phyloP scores from a whole-genome alignment of 345 rosid species.

The Eucalyptus caleyi region DNA sequence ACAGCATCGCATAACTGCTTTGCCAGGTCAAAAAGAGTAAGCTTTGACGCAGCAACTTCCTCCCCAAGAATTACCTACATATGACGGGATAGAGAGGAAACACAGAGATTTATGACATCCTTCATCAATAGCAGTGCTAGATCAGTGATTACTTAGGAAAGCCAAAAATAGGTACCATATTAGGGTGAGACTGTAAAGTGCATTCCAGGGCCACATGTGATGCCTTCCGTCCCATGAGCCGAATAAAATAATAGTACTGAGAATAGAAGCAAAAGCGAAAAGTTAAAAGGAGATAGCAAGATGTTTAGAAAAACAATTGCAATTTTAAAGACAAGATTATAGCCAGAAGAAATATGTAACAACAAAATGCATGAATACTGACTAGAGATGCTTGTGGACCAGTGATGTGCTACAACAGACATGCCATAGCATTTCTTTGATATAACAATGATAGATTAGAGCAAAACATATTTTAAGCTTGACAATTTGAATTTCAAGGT shows the following conservation, averaged over 20 bases:
- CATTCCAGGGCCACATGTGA: constrained; percentile 99
- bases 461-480: background rate
- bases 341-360: background rate
- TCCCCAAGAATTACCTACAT: constrained; percentile 85
- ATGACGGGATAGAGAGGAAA: background rate
- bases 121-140: background rate
- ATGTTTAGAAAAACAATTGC: background rate
- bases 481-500: background rate
- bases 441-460: background rate
- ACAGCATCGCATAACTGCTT: constrained; percentile 94
- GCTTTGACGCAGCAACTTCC: constrained; percentile 98
- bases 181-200: constrained; percentile 97
- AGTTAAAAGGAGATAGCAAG: background rate
- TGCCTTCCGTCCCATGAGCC: constrained; percentile 96
- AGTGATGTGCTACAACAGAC: background rate
- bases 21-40: constrained; percentile 88
- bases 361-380: background rate
- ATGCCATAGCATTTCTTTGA: background rate
- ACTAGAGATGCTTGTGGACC: background rate
- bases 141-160: background rate
- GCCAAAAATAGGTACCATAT: constrained; percentile 43
- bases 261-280: background rate
- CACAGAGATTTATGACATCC: background rate
- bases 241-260: constrained; percentile 96
- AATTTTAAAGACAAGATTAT: background rate